Evolutionary conservation across 1,284 basidiomycete genomes (phyloP).

Genomic region (Puccinia polysora): DNA sequence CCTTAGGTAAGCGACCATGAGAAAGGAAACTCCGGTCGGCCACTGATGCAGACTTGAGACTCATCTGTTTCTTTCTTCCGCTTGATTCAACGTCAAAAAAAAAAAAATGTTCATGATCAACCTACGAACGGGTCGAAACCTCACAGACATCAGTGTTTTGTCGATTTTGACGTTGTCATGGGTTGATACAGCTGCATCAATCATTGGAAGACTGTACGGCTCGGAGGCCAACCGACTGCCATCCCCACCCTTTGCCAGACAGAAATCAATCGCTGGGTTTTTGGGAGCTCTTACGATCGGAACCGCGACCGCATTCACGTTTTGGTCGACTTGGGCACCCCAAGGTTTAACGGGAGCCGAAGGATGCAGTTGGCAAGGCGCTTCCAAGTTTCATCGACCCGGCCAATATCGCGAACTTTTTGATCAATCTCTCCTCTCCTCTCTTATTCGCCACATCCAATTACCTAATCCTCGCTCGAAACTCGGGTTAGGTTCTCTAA

Average conservation of each 20-base stretch:
- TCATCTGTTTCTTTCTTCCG: not conserved
- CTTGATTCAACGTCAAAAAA: not conserved
- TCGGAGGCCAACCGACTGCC: not conserved
- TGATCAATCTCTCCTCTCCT: not conserved
- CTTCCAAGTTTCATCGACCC: not conserved
- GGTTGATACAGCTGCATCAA: constrained; percentile 37
- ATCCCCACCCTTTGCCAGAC: constrained; percentile 20
- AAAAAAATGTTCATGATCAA: not conserved
- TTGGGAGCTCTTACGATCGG: constrained; percentile 9
- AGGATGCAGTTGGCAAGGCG: constrained; percentile 15
- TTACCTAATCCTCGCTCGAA: constrained; percentile 14
- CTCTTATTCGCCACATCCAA: not conserved
- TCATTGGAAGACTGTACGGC: constrained; percentile 17
- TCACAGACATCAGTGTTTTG: constrained; percentile 32
- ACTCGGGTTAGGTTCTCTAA: not conserved
- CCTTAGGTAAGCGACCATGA: constrained; percentile 11
- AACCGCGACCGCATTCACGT: constrained; percentile 9
- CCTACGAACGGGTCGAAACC: not conserved
- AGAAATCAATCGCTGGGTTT: constrained; percentile 36
- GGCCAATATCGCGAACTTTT: not conserved
- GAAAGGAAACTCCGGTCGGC: not conserved
- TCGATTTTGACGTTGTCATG: constrained; percentile 39
- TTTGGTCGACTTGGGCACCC: constrained; percentile 19
- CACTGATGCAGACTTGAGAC: not conserved
- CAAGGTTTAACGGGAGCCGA: not conserved